A percentile compares a stretch with the other conserved stretches of the same genome.
Conservation (phyloP, 768 basidiomycete species). For the Boletus bicolor region DNA sequence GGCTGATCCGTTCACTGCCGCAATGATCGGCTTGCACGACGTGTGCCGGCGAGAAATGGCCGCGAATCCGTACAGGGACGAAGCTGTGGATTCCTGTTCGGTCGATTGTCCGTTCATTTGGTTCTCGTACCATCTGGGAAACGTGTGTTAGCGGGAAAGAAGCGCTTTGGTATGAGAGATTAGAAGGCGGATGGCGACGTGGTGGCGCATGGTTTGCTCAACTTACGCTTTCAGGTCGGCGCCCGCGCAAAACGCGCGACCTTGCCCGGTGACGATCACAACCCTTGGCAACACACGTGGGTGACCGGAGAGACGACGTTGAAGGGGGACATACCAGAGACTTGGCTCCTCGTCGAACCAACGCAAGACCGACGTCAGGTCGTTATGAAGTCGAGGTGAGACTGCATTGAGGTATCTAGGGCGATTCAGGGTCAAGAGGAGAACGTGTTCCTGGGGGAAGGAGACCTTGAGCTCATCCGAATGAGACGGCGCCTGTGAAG, state of each 20-base stretch:
- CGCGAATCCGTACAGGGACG: conserved; percentile 60
- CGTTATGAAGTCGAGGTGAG: conserved; percentile 53
- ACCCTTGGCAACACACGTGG: conserved; percentile 47
- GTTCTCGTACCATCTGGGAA: conserved; percentile 55
- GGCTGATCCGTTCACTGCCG: conserved; percentile 75
- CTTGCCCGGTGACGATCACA: conserved; percentile 68
- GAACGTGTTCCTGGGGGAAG: conserved; percentile 49
- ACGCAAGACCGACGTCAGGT: conserved; percentile 50
- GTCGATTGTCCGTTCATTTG: conserved; percentile 43
- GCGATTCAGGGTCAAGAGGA: conserved; percentile 61
- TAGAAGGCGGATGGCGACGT: neutral
- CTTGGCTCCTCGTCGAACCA: conserved; percentile 75
- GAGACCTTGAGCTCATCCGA: conserved; percentile 38
- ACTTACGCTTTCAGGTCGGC: conserved; percentile 74
- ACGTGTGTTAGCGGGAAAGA: neutral
- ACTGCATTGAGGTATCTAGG: conserved; percentile 74
- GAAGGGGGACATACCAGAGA: conserved; percentile 54
- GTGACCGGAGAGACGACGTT: neutral
- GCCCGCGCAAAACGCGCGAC: conserved; percentile 74
- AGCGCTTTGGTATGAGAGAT: neutral
- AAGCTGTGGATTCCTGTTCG: conserved; percentile 42
- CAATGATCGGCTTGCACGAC: conserved; percentile 71
- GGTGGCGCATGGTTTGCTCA: neutral
- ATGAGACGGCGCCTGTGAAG: conserved; percentile 23
- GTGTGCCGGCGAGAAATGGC: conserved; percentile 63